Evolutionary conservation across 148 eudicot genomes (phyloP).

Genomic region (Cornus kousa): DNA sequence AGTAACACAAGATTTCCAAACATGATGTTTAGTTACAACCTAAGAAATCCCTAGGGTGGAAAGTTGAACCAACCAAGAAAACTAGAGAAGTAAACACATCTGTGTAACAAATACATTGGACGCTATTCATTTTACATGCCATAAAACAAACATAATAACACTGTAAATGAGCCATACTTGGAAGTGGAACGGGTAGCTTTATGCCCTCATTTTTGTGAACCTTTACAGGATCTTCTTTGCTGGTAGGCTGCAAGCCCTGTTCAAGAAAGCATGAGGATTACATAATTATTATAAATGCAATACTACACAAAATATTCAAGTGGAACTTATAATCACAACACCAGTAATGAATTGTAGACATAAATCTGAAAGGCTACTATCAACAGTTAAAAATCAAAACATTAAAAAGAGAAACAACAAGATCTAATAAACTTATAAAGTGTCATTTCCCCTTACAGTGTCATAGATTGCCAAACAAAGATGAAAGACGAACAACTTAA

Average conservation of each 20-base stretch:
- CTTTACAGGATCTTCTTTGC: conserved; percentile 20
- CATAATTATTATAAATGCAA: background rate
- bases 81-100: too few relatives aligned
- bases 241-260: conserved; percentile 44
- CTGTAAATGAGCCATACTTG: conserved; percentile 37
- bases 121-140: background rate
- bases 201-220: conserved; percentile 25
- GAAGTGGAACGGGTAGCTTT: conserved; percentile 22
- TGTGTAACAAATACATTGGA: too few relatives aligned
- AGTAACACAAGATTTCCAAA: too few relatives aligned
- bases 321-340: background rate
- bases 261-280: conserved; percentile 15
- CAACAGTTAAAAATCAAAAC: too few relatives aligned
- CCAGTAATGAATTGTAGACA: background rate
- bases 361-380: background rate
- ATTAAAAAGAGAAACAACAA: too few relatives aligned
- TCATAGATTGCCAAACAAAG: too few relatives aligned
- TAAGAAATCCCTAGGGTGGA: too few relatives aligned
- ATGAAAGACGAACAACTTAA: too few relatives aligned
- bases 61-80: too few relatives aligned
- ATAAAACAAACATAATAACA: conserved; percentile 7
- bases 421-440: too few relatives aligned
- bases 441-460: too few relatives aligned
- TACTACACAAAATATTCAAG: conserved; percentile 7
- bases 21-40: too few relatives aligned